These are phyloP conservation scores for Coemansia sp. DNA, from an alignment of 192 early-diverging fungal genomes.

Conservation along the genomic window DNA sequence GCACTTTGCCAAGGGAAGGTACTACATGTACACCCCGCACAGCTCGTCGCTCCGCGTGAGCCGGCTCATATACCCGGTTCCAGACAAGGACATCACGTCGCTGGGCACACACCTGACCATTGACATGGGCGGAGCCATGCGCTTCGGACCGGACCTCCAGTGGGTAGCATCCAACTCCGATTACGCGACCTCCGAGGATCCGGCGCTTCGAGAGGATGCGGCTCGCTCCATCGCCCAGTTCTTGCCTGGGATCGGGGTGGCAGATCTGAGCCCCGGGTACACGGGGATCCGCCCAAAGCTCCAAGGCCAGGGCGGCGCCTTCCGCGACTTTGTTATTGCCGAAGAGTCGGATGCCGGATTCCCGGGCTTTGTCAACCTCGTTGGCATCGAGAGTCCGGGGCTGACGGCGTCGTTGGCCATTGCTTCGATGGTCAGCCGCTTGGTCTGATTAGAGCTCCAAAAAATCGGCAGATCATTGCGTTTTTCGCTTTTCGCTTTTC, in stretches of 20 bases:
- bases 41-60: conserved; percentile 30
- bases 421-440: conserved; percentile 44
- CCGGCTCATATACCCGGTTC: conserved; percentile 79
- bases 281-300: conserved; percentile 86
- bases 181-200: conserved; percentile 57
- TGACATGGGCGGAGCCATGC: conserved; percentile 70
- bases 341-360: conserved; percentile 55
- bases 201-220: conserved; percentile 39
- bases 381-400: conserved; percentile 87
- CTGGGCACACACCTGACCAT: conserved; percentile 80
- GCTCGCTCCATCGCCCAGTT: conserved; percentile 61
- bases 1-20: conserved; percentile 77
- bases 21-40: conserved; percentile 60
- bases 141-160: conserved; percentile 78
- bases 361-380: conserved; percentile 67
- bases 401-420: conserved; percentile 81
- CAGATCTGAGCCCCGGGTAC: conserved; percentile 69
- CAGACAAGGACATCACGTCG: conserved; percentile 66
- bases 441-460: conserved; percentile 7
- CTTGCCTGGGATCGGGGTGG: conserved; percentile 57
- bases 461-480: neutral
- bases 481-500: neutral
- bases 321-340: conserved; percentile 75
- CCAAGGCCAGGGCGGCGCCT: conserved; percentile 64
- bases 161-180: conserved; percentile 61